A percentile compares a stretch with the other conserved stretches of the same genome.
Conservation (phyloP, 306 rosid genomes). For the Citrullus amarus region DNA sequence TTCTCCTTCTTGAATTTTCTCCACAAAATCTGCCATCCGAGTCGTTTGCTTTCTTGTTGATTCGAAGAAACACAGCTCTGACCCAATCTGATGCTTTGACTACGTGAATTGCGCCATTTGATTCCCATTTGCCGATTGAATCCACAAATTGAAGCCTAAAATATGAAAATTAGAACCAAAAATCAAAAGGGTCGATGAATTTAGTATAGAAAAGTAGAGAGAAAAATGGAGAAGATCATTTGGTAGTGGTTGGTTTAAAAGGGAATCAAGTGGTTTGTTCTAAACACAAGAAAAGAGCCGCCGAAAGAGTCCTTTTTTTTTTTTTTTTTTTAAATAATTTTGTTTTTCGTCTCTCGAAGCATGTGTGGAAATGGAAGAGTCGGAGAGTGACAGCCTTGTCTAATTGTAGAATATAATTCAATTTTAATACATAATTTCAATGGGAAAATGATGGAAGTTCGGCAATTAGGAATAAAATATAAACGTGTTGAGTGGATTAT, state of each 20-base stretch:
- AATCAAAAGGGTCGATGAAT: background rate
- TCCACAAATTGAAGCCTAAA: background rate
- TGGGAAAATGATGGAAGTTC: background rate
- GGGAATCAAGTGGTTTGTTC: background rate
- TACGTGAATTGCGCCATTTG: constrained; percentile 5
- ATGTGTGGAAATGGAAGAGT: background rate
- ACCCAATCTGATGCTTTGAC: constrained; percentile 10
- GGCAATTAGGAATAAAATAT: background rate
- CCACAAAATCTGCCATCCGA: constrained; percentile 6
- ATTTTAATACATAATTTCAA: background rate
- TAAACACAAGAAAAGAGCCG: background rate
- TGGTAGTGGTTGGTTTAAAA: background rate
- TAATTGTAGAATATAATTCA: background rate
- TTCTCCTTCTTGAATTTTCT: constrained; percentile 5
- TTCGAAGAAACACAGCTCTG: background rate
- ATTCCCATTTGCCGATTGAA: background rate
- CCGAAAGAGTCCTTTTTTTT: background rate
- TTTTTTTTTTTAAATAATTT: no score
- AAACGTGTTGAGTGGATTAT: background rate
- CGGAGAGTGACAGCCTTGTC: background rate
- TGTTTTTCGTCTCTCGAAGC: no score
- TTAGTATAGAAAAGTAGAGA: background rate
- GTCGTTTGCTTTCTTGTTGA: background rate
- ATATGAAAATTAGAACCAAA: background rate
- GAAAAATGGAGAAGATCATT: background rate